Evolutionary conservation across 768 basidiomycete species (phyloP), one percentile per base, ranked within the genome.

Genomic region (Mycena crocata): DNA sequence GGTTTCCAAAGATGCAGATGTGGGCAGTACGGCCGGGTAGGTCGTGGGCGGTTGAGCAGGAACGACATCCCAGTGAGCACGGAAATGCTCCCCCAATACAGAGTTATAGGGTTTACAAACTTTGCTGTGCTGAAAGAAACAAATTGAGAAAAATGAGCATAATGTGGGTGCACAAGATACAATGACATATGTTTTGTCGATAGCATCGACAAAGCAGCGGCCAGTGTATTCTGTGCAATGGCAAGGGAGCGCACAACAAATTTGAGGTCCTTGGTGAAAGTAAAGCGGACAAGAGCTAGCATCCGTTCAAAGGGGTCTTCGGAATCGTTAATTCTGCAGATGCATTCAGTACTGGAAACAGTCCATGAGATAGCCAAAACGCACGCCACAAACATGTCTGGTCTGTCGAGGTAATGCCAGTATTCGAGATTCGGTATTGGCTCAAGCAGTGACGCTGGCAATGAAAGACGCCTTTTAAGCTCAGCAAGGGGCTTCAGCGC

Each of bases 341-440:
- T 31, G 60, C 21, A 50, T 55, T 44, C 24, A 71, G 57, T 17
- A 66, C 44, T 49, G 44, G 48, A 51, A 21, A 32, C n/a, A 15
- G 28, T n/a, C n/a, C n/a, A 44, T 4, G 28, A 31, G 24, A 72
- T 15, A 28, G 32, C 34, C 32, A 37, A 42, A 15, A 88, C 91
- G 82, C 76, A 98, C 96, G 94, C 90, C 73, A 91, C 92, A 74
- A 98, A 95, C 48, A 95, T 81, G 78, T 98, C 96, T 9, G 96
- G 93, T 71, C 95, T 85, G 78, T 97, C 95, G 50, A 95, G 84
- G 72, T 95, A 96, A 70, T 94, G 91, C 94, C 94, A 98, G 81
- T 96, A 98, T 80, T 98, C 96, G 55, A 98, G 86, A 80, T 98
- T 98, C 6, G 96, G 96, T 71, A 96, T 86, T 5, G 96, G 96